phyloP scores from a whole-genome alignment of 495 filamentous ascomycete genomes.

The Talaromyces thailandensis region DNA sequence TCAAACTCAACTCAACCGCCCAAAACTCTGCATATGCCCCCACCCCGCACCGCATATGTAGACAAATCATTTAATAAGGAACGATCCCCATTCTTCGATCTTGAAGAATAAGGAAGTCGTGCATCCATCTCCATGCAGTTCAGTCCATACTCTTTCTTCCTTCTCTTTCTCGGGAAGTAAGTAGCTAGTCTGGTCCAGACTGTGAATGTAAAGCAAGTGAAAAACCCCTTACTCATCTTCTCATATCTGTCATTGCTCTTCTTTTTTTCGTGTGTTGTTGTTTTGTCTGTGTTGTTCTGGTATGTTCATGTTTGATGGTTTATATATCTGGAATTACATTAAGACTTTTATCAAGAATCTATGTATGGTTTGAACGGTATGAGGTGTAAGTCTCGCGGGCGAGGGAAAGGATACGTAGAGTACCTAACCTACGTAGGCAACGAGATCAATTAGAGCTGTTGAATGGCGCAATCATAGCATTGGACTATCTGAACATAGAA shows the following conservation, averaged over 20 bases:
- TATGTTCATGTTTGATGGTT: not conserved
- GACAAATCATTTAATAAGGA: not conserved
- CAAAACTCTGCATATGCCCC: not conserved
- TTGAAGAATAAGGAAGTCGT: not conserved
- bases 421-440: too few relatives aligned
- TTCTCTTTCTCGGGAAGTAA: not conserved
- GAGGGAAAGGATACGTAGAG: too few relatives aligned
- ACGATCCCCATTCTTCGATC: not conserved
- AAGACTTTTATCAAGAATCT: slow-evolving; percentile 27
- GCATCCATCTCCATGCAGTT: not conserved
- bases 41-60: not conserved
- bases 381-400: too few relatives aligned
- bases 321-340: slow-evolving; percentile 40
- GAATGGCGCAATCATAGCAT: too few relatives aligned
- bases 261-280: not conserved
- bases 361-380: too few relatives aligned
- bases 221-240: not conserved
- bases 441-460: too few relatives aligned
- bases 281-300: not conserved
- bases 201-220: not conserved
- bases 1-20: not conserved
- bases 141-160: not conserved
- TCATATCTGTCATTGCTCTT: not conserved
- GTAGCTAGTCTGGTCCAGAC: not conserved
- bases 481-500: too few relatives aligned